phyloP scores from a whole-genome alignment of 2,329 filamentous ascomycete genomes.

The Colletotrichum chlorophyti region DNA sequence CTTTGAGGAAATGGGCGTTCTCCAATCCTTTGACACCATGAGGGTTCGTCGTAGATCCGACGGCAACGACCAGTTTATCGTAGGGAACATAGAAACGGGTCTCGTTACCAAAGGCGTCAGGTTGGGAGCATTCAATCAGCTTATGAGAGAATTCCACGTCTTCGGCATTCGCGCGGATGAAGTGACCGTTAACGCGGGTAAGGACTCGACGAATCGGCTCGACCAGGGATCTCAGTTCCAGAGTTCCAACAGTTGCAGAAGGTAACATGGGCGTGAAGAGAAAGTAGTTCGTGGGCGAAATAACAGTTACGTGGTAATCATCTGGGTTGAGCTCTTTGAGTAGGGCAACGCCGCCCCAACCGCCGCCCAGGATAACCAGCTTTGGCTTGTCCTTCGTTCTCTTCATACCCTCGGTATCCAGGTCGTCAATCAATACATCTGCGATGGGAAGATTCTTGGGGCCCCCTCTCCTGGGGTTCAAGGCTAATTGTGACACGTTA shows the following conservation, averaged over 20 bases:
- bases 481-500: constrained; percentile 81
- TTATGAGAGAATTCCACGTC: constrained; percentile 93
- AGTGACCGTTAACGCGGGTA: constrained; percentile 80
- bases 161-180: constrained; percentile 84
- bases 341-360: constrained; percentile 93
- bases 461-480: constrained; percentile 82
- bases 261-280: constrained; percentile 98
- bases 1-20: constrained; percentile 93
- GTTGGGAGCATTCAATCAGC: constrained; percentile 83
- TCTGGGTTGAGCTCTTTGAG: constrained; percentile 89
- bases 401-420: constrained; percentile 75
- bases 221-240: constrained; percentile 88
- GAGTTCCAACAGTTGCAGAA: constrained; percentile 92
- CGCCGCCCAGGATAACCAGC: constrained; percentile 89
- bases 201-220: constrained; percentile 92
- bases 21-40: constrained; percentile 96
- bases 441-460: constrained; percentile 95
- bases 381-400: constrained; percentile 86
- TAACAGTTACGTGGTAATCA: constrained; percentile 94
- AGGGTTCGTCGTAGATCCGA: constrained; percentile 91
- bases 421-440: constrained; percentile 86
- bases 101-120: constrained; percentile 74
- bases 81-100: constrained; percentile 92
- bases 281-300: constrained; percentile 96
- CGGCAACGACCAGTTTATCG: constrained; percentile 92